Evolutionary conservation across 495 filamentous ascomycete genomes (phyloP).

Genomic region (Podospora appendiculata): DNA sequence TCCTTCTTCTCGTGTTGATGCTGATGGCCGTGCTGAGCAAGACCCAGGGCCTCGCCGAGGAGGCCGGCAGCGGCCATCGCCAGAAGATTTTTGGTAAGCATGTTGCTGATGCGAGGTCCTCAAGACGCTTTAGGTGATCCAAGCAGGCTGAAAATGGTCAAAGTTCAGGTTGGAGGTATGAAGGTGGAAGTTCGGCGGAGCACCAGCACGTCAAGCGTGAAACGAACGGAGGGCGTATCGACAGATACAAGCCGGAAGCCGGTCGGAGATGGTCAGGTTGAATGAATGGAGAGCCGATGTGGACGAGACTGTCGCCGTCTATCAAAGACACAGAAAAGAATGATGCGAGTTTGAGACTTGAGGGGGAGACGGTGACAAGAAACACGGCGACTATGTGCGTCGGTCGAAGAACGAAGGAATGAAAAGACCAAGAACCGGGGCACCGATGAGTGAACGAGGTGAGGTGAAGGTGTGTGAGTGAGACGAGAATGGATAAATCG

Average conservation of each 20-base stretch:
- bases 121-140: too few species aligned
- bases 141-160: not conserved
- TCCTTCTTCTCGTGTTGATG: conserved; percentile 21
- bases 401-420: conserved; percentile 19
- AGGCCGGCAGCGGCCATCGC: conserved; percentile 20
- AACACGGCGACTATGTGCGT: conserved; percentile 12
- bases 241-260: conserved; percentile 1
- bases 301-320: conserved; percentile 19
- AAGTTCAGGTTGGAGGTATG: not conserved
- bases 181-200: not conserved
- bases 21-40: conserved; percentile 12
- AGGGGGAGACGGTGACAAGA: conserved; percentile 9
- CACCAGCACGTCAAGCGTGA: conserved; percentile 21
- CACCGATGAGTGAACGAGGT: not conserved
- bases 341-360: conserved; percentile 21
- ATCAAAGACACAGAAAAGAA: conserved; percentile 31
- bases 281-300: conserved; percentile 1
- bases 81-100: conserved; percentile 21
- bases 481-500: conserved; percentile 5
- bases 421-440: conserved; percentile 15
- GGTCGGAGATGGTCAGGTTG: not conserved
- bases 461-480: conserved; percentile 11
- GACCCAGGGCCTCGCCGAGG: conserved; percentile 17
- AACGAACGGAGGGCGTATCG: conserved; percentile 20
- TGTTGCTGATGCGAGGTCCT: conserved; percentile 8